Conservation (phyloP, 1,284 basidiomycete species). For the Pholiota adiposa region DNA sequence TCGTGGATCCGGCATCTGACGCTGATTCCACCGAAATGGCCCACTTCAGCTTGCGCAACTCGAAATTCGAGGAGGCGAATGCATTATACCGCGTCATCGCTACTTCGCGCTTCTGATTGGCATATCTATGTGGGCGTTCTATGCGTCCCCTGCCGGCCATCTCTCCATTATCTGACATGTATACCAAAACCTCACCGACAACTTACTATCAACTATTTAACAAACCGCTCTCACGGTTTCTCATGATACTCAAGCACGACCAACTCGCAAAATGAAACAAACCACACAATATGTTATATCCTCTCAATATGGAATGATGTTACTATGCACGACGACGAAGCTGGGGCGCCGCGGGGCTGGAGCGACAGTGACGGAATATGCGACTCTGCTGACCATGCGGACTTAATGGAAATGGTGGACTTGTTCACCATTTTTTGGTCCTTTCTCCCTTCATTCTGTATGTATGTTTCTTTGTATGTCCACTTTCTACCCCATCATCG, state of each 20-base stretch:
- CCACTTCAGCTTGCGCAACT: constrained; percentile 70
- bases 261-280: not conserved
- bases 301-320: not conserved
- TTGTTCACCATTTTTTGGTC: constrained; percentile 2
- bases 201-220: constrained; percentile 13
- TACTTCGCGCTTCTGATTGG: constrained; percentile 34
- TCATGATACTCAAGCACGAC: constrained; percentile 8
- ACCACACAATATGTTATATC: not conserved
- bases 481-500: not conserved
- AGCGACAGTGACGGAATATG: constrained; percentile 6
- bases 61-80: constrained; percentile 76
- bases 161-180: constrained; percentile 22
- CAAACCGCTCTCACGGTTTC: constrained; percentile 1
- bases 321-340: not conserved
- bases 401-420: constrained; percentile 14
- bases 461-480: constrained; percentile 15
- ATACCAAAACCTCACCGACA: constrained; percentile 7
- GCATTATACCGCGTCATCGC: constrained; percentile 65
- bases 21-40: constrained; percentile 74
- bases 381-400: constrained; percentile 19
- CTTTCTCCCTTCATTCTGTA: constrained; percentile 12
- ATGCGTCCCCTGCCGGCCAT: constrained; percentile 12
- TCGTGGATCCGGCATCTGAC: constrained; percentile 64
- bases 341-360: not conserved
- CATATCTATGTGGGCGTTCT: constrained; percentile 6